Conservation (phyloP, 352 stramenopile species). For the Phytophthora citrophthora region DNA sequence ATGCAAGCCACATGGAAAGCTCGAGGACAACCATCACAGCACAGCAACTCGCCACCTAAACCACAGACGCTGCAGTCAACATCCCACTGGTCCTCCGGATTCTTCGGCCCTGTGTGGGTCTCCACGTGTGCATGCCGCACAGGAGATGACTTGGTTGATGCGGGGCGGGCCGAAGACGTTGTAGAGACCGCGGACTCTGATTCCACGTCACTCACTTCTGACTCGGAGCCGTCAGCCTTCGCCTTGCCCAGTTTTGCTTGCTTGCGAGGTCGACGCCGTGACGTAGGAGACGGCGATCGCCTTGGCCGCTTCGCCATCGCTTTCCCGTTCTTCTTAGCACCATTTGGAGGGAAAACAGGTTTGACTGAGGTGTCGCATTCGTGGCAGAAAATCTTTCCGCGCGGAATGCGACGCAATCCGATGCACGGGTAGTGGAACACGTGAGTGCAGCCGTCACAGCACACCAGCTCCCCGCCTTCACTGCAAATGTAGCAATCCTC, state of each 20-base stretch:
- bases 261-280: constrained; percentile 23
- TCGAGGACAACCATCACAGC: constrained; percentile 92
- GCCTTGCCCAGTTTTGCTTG: constrained; percentile 30
- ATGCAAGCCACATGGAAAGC: constrained; percentile 93
- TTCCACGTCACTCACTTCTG: constrained; percentile 26
- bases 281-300: constrained; percentile 29
- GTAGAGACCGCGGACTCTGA: constrained; percentile 29
- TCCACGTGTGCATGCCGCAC: constrained; percentile 28
- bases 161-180: constrained; percentile 24
- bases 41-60: constrained; percentile 86
- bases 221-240: constrained; percentile 30
- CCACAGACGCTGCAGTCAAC: constrained; percentile 90
- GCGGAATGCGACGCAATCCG: constrained; percentile 73
- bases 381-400: constrained; percentile 88
- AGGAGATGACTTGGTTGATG: constrained; percentile 29
- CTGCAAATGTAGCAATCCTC: constrained; percentile 91
- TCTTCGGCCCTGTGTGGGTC: constrained; percentile 40
- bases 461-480: constrained; percentile 86
- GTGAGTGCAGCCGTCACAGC: constrained; percentile 91
- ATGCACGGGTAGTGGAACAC: constrained; percentile 93
- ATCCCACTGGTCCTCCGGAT: constrained; percentile 82
- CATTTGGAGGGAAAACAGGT: constrained; percentile 51
- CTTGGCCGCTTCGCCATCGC: constrained; percentile 24
- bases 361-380: constrained; percentile 77
- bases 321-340: constrained; percentile 29